Conservation (phyloP, 805 yeast genomes). For the Candida morakotiae region DNA sequence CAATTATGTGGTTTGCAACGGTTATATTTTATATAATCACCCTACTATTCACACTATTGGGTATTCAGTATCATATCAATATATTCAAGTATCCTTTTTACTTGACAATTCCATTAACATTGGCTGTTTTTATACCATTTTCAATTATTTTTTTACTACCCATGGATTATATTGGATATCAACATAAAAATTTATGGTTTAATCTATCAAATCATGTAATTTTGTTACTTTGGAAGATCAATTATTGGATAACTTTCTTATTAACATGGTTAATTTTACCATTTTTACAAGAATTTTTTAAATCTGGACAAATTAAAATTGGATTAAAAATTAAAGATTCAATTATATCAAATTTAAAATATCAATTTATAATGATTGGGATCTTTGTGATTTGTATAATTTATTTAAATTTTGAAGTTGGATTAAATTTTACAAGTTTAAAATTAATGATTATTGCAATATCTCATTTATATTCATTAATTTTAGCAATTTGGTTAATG, state of each 20-base stretch:
- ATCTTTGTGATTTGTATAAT: constrained; percentile 52
- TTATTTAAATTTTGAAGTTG: constrained; percentile 52
- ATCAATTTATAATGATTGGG: constrained; percentile 54
- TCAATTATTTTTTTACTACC: constrained; percentile 74
- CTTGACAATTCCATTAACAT: constrained; percentile 43
- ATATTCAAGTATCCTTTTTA: constrained; percentile 33
- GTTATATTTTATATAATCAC: constrained; percentile 24
- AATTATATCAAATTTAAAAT: constrained; percentile 49
- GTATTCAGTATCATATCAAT: constrained; percentile 33
- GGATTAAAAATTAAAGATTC: constrained; percentile 52
- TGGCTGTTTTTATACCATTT: constrained; percentile 70
- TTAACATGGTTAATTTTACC: constrained; percentile 79
- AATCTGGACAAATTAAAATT: constrained; percentile 60
- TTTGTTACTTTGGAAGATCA: constrained; percentile 62
- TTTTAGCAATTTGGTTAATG: constrained; percentile 77
- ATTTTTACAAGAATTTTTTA: constrained; percentile 64
- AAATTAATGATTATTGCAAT: constrained; percentile 69
- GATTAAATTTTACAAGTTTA: constrained; percentile 50
- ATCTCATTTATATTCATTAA: constrained; percentile 72
- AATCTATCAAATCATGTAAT: constrained; percentile 44
- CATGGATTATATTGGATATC: constrained; percentile 60
- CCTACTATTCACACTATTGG: constrained; percentile 24
- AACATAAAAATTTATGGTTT: constrained; percentile 34
- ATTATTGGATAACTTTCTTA: constrained; percentile 78
- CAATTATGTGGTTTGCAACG: constrained; percentile 23